phyloP scores from a whole-genome alignment of 2,329 filamentous ascomycete species.

The Stachybotrys chartarum region DNA sequence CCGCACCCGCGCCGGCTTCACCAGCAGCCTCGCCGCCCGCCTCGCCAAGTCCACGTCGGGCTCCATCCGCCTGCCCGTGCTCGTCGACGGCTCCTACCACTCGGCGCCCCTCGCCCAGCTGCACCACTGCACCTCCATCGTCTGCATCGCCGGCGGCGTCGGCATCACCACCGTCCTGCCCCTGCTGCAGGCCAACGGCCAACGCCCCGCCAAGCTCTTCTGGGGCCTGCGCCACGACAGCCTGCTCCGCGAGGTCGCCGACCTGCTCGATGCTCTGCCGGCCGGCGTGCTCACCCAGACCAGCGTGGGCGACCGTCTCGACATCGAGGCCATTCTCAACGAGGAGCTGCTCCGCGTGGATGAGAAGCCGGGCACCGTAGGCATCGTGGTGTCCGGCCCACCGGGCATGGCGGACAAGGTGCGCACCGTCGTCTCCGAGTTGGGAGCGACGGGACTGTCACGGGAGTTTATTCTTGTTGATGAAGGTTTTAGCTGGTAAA shows the following conservation, averaged over 20 bases:
- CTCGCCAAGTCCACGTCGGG: conserved; percentile 1
- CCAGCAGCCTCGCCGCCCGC: conserved; percentile 9
- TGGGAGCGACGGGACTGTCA: conserved; percentile 9
- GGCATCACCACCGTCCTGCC: conserved; percentile 23
- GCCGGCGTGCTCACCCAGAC: conserved; percentile 12
- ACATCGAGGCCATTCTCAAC: conserved; percentile 12
- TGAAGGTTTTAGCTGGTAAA: conserved; percentile 19
- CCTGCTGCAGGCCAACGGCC: conserved; percentile 8
- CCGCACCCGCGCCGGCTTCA: conserved; percentile 15
- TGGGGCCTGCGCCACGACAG: conserved; percentile 15
- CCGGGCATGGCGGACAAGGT: conserved; percentile 20
- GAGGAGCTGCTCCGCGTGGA: conserved; percentile 9
- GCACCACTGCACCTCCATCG: conserved; percentile 13
- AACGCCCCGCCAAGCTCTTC: conserved; percentile 10
- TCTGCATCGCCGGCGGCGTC: conserved; percentile 24
- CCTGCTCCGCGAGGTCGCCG: conserved; percentile 8
- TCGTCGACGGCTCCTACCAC: conserved; percentile 21
- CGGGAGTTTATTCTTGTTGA: conserved; percentile 16
- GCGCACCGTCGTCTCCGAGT: conserved; percentile 12
- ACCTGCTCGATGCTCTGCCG: conserved; percentile 8
- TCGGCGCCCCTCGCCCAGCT: conserved; percentile 12
- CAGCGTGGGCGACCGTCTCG: conserved; percentile 12
- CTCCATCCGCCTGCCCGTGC: conserved; percentile 10
- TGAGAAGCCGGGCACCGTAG: conserved; percentile 10
- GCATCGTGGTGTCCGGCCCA: conserved; percentile 21